phyloP scores from a whole-genome alignment of 768 basidiomycete species.

The Mycena epipterygia region DNA sequence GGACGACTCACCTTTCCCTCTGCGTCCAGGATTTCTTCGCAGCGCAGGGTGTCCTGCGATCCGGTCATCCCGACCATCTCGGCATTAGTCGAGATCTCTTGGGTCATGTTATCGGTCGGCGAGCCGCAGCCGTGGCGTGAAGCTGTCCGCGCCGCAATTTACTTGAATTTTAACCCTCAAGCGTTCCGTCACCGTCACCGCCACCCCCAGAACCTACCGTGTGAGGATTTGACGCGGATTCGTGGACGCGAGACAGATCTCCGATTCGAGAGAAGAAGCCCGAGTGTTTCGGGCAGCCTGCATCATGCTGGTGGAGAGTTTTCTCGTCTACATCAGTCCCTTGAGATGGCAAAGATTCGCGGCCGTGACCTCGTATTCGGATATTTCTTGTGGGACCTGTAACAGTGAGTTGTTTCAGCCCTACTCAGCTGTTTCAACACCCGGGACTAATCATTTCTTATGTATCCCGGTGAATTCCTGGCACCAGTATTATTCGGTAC shows the following conservation, averaged over 20 bases:
- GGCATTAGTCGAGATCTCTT: neutral
- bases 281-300: conserved; percentile 1
- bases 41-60: neutral
- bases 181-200: conserved; percentile 7
- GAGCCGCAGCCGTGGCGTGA: neutral
- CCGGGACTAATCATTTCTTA: conserved; percentile 4
- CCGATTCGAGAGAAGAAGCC: neutral
- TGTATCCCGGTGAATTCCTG: neutral
- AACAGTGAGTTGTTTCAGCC: conserved; percentile 18
- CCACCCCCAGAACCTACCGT: neutral
- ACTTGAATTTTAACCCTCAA: conserved; percentile 2
- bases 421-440: conserved; percentile 5
- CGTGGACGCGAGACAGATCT: neutral
- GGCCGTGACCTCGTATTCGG: too few relatives aligned
- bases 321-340: neutral
- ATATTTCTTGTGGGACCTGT: neutral
- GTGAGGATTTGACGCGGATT: neutral
- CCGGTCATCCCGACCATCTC: conserved; percentile 4
- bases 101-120: neutral
- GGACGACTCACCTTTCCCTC: neutral
- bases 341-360: neutral
- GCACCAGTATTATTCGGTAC: neutral
- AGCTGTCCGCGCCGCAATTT: neutral
- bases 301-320: neutral
- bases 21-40: neutral